Base-by-base conservation (phyloP, 345 rosid species). In the Arabis alpina region DNA sequence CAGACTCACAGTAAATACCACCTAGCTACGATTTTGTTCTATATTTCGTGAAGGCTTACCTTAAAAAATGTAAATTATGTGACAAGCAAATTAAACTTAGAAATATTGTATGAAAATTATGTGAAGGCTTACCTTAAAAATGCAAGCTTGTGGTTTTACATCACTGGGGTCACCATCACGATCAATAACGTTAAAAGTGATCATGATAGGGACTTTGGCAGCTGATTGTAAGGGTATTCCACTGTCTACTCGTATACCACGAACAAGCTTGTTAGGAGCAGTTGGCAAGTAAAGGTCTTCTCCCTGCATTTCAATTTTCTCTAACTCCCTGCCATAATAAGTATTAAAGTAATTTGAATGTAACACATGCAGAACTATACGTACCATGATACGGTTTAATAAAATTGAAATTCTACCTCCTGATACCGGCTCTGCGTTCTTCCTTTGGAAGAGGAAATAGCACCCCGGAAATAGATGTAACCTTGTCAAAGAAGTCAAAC, bases 171-270 rank as follows among this genome's bases (percentile, higher is more conserved):
- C 88, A 66, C 97, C 96, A 59, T 82, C 86, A 44, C 90, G 86
- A 81, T 94, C 99, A 64, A 85, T 77, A 69, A 94, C 99, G 78
- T 94, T 79, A 84, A 94, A 94, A 53, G 93, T 83, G 54, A 92
- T 87, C 96, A 94, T 84, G 43, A 94, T 91, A 71, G 99, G 99
- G 74, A 94, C 99, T 79, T 94, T 94, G 34, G 98, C 99, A 3
- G 99, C 99, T 13, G 99, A 94, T 50, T 94, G 99, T 56, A 94
- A 82, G 10, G 98, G 99, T 84, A 94, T 94, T 71, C 99, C 99
- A 81, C 99, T 94, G 77, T 92, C 97, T 61, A 86, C 88, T 39
- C 68, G 87, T 50, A 94, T 89, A 62, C 97, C 95, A 81, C 88
- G 84, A 37, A 94, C 98, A 77, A 94, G 89, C 82, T 88, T 91